Percentiles rank a stretch among this genome's conserved stretches.
Evolutionary conservation across 371 early-diverging fungal species (phyloP).

Genomic region (Thermomucor indicae-seudaticae): DNA sequence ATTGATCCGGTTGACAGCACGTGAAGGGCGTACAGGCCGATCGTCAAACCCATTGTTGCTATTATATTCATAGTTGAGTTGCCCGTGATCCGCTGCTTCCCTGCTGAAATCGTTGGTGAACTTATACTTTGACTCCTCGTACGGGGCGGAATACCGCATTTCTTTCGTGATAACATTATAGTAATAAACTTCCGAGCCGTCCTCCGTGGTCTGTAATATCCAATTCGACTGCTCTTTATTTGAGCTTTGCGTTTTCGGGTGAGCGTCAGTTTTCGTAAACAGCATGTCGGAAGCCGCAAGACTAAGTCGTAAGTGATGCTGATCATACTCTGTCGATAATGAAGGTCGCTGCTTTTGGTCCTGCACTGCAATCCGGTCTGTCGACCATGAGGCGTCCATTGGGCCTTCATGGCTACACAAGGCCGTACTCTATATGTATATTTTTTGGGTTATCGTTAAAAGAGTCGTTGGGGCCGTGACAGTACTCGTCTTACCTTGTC

Average conservation of each 20-base stretch:
- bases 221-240: slow-evolving; percentile 33
- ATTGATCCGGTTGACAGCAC: slow-evolving; percentile 22
- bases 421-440: slow-evolving; percentile 1
- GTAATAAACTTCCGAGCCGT: slow-evolving; percentile 53
- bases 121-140: slow-evolving; percentile 13
- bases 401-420: no score
- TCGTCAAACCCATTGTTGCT: slow-evolving; percentile 3
- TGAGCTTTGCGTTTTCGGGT: neutral
- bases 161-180: slow-evolving; percentile 48
- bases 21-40: slow-evolving; percentile 23
- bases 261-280: neutral
- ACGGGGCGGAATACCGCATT: slow-evolving; percentile 51
- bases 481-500: slow-evolving; percentile 3
- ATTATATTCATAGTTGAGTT: slow-evolving; percentile 1
- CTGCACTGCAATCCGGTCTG: no score
- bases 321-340: neutral
- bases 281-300: slow-evolving; percentile 3
- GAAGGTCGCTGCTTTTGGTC: no score
- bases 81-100: neutral
- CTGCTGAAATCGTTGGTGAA: neutral
- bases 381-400: no score
- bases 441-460: no score
- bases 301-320: neutral
- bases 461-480: no score
- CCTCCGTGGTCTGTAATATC: slow-evolving; percentile 52